Evolutionary conservation across 805 yeast species (phyloP).

Genomic region (Wickerhamomyces canadensis): DNA sequence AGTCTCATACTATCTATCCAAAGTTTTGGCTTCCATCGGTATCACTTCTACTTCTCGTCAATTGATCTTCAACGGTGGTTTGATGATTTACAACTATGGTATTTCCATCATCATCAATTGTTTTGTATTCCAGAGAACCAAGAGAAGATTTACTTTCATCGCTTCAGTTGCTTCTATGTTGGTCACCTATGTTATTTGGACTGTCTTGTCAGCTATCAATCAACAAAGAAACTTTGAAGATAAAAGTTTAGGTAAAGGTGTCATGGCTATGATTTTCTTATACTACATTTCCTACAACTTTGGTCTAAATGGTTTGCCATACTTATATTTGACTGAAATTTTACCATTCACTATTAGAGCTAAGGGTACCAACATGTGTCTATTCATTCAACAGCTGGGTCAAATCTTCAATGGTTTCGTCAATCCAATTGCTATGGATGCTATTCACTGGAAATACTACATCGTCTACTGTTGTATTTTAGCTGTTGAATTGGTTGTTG

Average conservation of each 20-base stretch:
- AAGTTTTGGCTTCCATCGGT: conserved; percentile 48
- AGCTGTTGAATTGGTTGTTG: conserved; percentile 24
- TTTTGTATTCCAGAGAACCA: conserved; percentile 26
- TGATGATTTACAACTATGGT: conserved; percentile 41
- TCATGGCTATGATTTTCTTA: conserved; percentile 45
- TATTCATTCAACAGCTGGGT: conserved; percentile 19
- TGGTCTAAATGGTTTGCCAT: conserved; percentile 41
- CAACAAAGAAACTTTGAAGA: conserved; percentile 36
- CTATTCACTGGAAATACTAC: conserved; percentile 30
- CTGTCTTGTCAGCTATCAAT: conserved; percentile 41
- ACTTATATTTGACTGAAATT: conserved; percentile 39
- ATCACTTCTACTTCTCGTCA: conserved; percentile 40
- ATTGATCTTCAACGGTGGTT: conserved; percentile 45
- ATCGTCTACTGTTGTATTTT: conserved; percentile 28
- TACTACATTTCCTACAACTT: conserved; percentile 37
- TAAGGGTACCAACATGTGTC: conserved; percentile 24
- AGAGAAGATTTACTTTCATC: conserved; percentile 33
- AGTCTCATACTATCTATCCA: conserved; percentile 44
- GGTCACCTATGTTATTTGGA: conserved; percentile 36
- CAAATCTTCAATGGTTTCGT: conserved; percentile 28
- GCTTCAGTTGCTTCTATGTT: conserved; percentile 32
- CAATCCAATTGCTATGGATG: conserved; percentile 32
- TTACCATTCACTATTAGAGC: conserved; percentile 29
- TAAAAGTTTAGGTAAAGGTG: conserved; percentile 38
- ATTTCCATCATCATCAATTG: conserved; percentile 27